Conservation (phyloP, 176 grass and related monocot species). For the barley (Hordeum vulgare) region DNA sequence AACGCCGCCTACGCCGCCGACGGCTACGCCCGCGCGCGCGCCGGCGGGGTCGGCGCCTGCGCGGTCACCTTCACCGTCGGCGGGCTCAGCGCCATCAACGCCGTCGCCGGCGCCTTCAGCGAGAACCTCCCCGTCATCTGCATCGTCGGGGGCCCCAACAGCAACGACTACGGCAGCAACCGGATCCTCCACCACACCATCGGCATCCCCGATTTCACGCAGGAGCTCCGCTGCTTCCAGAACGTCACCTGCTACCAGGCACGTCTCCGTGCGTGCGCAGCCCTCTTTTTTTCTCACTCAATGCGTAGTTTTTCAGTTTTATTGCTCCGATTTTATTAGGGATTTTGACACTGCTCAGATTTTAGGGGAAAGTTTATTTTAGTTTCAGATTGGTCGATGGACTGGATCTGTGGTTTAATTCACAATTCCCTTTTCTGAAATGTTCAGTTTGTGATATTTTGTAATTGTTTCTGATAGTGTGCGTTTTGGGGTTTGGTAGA, state of each 20-base stretch:
- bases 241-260: constrained; percentile 51
- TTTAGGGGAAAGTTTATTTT: background rate
- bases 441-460: background rate
- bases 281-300: too few relatives aligned
- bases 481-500: background rate
- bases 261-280: too few relatives aligned
- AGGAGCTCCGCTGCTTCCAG: constrained; percentile 66
- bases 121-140: constrained; percentile 54
- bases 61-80: constrained; percentile 62
- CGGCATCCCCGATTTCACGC: constrained; percentile 34
- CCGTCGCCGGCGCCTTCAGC: constrained; percentile 49
- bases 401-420: background rate
- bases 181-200: constrained; percentile 51
- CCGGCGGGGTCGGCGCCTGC: constrained; percentile 35
- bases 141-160: constrained; percentile 40
- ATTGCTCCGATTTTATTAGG: background rate
- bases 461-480: background rate
- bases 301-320: background rate
- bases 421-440: background rate
- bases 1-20: constrained; percentile 66
- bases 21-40: constrained; percentile 44
- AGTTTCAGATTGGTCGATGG: background rate
- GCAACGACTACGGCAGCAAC: constrained; percentile 57
- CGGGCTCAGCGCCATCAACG: constrained; percentile 62
- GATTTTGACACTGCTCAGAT: background rate